These are phyloP conservation scores for Cyberlindnera nakhonratchasimensis DNA, from an alignment of 805 yeast species.

Conservation along the genomic window DNA sequence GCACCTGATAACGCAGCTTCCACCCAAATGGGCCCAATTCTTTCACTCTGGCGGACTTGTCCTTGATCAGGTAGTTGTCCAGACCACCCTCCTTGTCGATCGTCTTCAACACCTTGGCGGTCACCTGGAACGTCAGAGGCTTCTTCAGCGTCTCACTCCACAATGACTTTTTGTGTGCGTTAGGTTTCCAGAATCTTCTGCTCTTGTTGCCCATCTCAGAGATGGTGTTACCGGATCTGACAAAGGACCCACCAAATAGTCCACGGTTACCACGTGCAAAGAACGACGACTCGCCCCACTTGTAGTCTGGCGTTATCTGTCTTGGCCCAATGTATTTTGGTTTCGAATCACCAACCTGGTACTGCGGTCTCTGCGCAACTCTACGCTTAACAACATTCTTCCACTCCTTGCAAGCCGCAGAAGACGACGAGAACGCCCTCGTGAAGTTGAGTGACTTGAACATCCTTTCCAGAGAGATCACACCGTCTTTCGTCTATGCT, in stretches of 20 bases:
- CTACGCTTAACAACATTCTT: constrained; percentile 46
- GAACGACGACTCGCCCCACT: constrained; percentile 72
- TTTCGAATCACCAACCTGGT: constrained; percentile 51
- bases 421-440: constrained; percentile 22
- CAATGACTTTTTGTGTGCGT: constrained; percentile 66
- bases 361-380: constrained; percentile 40
- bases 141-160: constrained; percentile 80
- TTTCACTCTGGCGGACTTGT: constrained; percentile 83
- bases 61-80: constrained; percentile 83
- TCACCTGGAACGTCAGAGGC: constrained; percentile 53
- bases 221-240: constrained; percentile 71
- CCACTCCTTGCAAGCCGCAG: constrained; percentile 32
- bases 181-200: constrained; percentile 78
- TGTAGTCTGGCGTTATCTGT: constrained; percentile 56
- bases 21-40: constrained; percentile 93
- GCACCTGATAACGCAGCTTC: constrained; percentile 75
- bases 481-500: not conserved
- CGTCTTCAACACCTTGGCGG: constrained; percentile 80
- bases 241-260: constrained; percentile 83
- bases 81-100: constrained; percentile 93
- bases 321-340: constrained; percentile 45
- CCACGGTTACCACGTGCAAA: constrained; percentile 88
- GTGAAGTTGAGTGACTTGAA: constrained; percentile 17
- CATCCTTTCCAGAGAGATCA: constrained; percentile 7
- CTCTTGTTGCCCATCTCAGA: constrained; percentile 73